Evolutionary conservation across 371 early-diverging fungal species (phyloP).

Genomic region (Quaeritorhiza haematococci): DNA sequence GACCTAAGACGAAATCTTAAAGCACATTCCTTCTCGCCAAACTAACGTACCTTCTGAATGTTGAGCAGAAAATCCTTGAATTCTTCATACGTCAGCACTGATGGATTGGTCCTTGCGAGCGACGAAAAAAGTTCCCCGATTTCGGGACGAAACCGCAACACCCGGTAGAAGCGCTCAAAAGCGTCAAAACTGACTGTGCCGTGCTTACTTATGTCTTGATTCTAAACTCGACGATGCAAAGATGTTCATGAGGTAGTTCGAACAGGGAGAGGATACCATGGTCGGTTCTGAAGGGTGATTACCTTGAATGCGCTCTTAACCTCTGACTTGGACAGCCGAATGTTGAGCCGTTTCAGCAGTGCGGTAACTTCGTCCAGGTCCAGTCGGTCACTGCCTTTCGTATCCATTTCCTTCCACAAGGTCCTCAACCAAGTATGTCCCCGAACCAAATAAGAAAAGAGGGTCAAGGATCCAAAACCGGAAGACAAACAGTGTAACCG

Average conservation of each 20-base stretch:
- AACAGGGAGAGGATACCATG: background rate
- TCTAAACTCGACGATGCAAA: no score
- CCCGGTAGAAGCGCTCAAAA: conserved; percentile 37
- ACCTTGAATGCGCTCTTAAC: conserved; percentile 43
- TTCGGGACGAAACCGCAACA: conserved; percentile 40
- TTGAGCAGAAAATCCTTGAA: conserved; percentile 31
- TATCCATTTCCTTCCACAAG: conserved; percentile 28
- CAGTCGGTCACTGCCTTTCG: conserved; percentile 7
- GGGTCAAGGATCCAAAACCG: no score
- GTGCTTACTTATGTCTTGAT: conserved; percentile 28
- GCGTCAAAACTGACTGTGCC: conserved; percentile 27
- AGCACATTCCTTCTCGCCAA: background rate
- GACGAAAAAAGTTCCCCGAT: conserved; percentile 37
- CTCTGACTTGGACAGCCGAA: conserved; percentile 38
- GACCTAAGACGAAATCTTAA: no score
- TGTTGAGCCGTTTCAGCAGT: conserved; percentile 36
- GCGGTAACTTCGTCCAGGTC: conserved; percentile 36
- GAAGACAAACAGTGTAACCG: no score
- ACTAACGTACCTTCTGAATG: conserved; percentile 34
- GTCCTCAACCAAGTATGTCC: conserved; percentile 22
- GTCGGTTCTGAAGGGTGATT: no score
- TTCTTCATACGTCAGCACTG: conserved; percentile 28
- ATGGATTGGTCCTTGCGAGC: conserved; percentile 20
- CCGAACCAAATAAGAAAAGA: no score
- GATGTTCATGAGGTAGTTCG: no score